Conservation (phyloP, 148 eudicot genomes). For the Simmondsia chinensis region DNA sequence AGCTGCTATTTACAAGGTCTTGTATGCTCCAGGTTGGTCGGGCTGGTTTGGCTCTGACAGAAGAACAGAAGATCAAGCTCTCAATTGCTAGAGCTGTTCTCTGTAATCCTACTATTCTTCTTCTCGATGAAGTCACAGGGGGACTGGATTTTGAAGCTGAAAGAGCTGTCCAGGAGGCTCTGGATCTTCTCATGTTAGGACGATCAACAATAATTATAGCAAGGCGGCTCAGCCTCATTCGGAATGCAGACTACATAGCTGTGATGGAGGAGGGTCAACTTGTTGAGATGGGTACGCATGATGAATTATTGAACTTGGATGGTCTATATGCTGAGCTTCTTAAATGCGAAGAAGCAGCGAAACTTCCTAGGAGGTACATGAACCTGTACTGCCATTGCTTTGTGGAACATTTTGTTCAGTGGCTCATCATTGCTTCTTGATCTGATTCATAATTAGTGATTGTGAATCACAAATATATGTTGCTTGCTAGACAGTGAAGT, state of each 20-base stretch:
- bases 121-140: slow-evolving; percentile 98
- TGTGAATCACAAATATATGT: not conserved
- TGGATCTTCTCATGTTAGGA: slow-evolving; percentile 92
- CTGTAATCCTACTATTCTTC: slow-evolving; percentile 81
- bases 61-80: slow-evolving; percentile 93
- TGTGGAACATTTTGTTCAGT: not conserved
- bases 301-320: slow-evolving; percentile 73
- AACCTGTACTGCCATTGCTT: not conserved
- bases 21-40: slow-evolving; percentile 65
- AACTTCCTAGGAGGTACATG: slow-evolving; percentile 84
- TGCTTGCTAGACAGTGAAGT: not conserved
- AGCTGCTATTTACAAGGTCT: not conserved
- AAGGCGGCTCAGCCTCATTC: slow-evolving; percentile 81
- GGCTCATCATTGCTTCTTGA: not conserved
- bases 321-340: slow-evolving; percentile 96
- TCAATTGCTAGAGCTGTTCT: slow-evolving; percentile 97
- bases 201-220: slow-evolving; percentile 95
- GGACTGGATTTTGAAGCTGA: slow-evolving; percentile 99
- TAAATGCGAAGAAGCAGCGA: slow-evolving; percentile 95
- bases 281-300: slow-evolving; percentile 98
- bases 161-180: slow-evolving; percentile 84
- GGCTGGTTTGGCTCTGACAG: slow-evolving; percentile 80
- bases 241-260: slow-evolving; percentile 94
- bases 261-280: slow-evolving; percentile 99
- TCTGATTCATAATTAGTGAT: not conserved